phyloP scores from a whole-genome alignment of 2,329 filamentous ascomycete genomes.

The Clonostachys rhizophaga region DNA sequence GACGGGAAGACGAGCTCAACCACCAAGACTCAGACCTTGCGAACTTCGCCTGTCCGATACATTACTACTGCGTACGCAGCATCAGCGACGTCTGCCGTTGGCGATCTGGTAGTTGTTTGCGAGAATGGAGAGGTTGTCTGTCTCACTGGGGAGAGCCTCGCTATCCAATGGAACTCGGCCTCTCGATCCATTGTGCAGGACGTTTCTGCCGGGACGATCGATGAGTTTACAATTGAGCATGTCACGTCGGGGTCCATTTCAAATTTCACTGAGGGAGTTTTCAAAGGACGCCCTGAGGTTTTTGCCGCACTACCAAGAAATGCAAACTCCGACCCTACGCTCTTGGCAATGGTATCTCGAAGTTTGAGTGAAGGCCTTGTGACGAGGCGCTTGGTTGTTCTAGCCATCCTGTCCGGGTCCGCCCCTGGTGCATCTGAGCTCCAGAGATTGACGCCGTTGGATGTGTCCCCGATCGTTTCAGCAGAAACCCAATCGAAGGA shows the following conservation, averaged over 20 bases:
- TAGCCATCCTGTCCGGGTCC: conserved; percentile 20
- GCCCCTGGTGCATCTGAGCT: conserved; percentile 14
- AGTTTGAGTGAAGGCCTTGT: conserved; percentile 19
- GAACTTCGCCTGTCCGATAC: conserved; percentile 24
- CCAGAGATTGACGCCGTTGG: conserved; percentile 30
- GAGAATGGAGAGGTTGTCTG: conserved; percentile 57
- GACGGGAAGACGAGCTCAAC: conserved; percentile 48
- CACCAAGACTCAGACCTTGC: conserved; percentile 37
- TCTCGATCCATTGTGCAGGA: conserved; percentile 27
- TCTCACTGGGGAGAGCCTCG: conserved; percentile 48
- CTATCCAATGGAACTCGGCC: conserved; percentile 24
- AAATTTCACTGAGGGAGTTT: conserved; percentile 49
- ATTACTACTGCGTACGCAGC: conserved; percentile 22
- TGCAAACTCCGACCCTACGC: conserved; percentile 41
- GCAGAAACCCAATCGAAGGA: conserved; percentile 5
- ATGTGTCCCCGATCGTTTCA: conserved; percentile 24
- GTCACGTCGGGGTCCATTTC: conserved; percentile 37
- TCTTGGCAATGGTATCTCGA: conserved; percentile 47
- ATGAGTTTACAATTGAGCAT: conserved; percentile 41
- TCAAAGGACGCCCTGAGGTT: conserved; percentile 48
- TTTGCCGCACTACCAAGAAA: conserved; percentile 45
- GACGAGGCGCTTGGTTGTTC: conserved; percentile 21
- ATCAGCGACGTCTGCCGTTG: conserved; percentile 15
- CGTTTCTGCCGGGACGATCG: conserved; percentile 19
- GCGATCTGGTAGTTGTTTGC: conserved; percentile 49